A percentile compares a stretch with the other conserved stretches of the same genome.
phyloP scores from a whole-genome alignment of 2,329 filamentous ascomycete genomes.

The Rasamsonia emersonii region DNA sequence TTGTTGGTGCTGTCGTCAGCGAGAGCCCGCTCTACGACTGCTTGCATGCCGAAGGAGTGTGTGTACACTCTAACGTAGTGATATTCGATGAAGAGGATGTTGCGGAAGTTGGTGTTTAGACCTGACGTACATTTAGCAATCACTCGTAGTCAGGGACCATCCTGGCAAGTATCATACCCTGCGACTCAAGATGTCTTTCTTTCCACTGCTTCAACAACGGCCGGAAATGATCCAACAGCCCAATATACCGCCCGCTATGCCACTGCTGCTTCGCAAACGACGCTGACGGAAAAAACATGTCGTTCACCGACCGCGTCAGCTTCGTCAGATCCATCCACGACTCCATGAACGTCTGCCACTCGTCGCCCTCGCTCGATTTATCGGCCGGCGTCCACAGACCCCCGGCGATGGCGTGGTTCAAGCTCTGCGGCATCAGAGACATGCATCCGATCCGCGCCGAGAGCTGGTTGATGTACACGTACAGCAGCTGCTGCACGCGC shows the following conservation, averaged over 20 bases:
- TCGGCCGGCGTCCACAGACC: slow-evolving; percentile 17
- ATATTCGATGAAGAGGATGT: slow-evolving; percentile 47
- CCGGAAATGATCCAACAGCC: slow-evolving; percentile 36
- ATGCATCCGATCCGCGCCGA: slow-evolving; percentile 42
- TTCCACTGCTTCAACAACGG: slow-evolving; percentile 30
- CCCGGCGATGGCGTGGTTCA: slow-evolving; percentile 29
- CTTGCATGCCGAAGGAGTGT: slow-evolving; percentile 45
- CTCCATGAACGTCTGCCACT: slow-evolving; percentile 45
- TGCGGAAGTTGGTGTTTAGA: slow-evolving; percentile 27
- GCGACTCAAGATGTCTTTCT: slow-evolving; percentile 25
- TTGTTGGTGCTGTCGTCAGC: slow-evolving; percentile 20
- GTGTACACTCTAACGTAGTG: slow-evolving; percentile 38
- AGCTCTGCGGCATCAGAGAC: slow-evolving; percentile 41
- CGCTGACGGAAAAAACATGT: slow-evolving; percentile 41
- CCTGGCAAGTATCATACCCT: slow-evolving; percentile 17
- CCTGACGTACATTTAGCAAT: too few species aligned
- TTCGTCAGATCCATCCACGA: slow-evolving; percentile 43
- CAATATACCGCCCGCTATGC: slow-evolving; percentile 41
- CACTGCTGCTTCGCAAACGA: slow-evolving; percentile 11
- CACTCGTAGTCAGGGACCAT: too few species aligned
- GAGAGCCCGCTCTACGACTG: slow-evolving; percentile 47
- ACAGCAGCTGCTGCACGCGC: slow-evolving; percentile 26
- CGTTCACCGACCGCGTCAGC: slow-evolving; percentile 43
- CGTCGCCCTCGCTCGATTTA: slow-evolving; percentile 34
- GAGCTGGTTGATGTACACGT: slow-evolving; percentile 39